Conservation (phyloP, 2,329 filamentous ascomycete species). For the Curvularia lunata region DNA sequence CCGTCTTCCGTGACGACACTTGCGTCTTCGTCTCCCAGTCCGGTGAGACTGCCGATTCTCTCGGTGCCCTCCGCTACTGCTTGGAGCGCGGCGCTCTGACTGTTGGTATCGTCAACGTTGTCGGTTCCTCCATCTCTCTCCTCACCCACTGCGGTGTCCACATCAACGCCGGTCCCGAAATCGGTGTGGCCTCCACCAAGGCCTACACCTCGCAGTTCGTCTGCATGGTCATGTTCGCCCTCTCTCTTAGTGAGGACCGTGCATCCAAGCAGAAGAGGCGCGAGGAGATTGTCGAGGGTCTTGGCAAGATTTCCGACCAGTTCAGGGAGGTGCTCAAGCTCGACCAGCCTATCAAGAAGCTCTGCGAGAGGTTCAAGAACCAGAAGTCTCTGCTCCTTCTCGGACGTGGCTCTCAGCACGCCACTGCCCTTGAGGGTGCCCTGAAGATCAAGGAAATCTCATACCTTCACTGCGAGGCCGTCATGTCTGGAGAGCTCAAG, state of each 20-base stretch:
- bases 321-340: conserved; percentile 91
- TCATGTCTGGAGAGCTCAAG: conserved; percentile 99
- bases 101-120: conserved; percentile 97
- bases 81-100: conserved; percentile 96
- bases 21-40: conserved; percentile 99
- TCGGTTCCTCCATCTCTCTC: conserved; percentile 97
- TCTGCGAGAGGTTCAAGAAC: conserved; percentile 94
- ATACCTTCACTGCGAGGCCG: conserved; percentile 98
- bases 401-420: conserved; percentile 94
- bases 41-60: conserved; percentile 95
- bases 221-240: conserved; percentile 99
- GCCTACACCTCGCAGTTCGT: conserved; percentile 99
- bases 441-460: conserved; percentile 99
- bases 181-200: conserved; percentile 98
- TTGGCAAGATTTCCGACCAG: conserved; percentile 84
- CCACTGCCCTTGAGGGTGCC: conserved; percentile 93
- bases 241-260: conserved; percentile 94
- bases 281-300: conserved; percentile 94
- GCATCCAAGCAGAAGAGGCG: conserved; percentile 91
- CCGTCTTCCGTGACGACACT: conserved; percentile 98
- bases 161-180: conserved; percentile 98
- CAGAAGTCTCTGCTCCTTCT: conserved; percentile 95
- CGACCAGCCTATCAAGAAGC: conserved; percentile 90
- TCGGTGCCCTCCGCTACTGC: conserved; percentile 97
- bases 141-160: conserved; percentile 99